These are phyloP conservation scores for Ilyonectria robusta DNA, from an alignment of 2,329 filamentous ascomycete species.

Conservation along the genomic window DNA sequence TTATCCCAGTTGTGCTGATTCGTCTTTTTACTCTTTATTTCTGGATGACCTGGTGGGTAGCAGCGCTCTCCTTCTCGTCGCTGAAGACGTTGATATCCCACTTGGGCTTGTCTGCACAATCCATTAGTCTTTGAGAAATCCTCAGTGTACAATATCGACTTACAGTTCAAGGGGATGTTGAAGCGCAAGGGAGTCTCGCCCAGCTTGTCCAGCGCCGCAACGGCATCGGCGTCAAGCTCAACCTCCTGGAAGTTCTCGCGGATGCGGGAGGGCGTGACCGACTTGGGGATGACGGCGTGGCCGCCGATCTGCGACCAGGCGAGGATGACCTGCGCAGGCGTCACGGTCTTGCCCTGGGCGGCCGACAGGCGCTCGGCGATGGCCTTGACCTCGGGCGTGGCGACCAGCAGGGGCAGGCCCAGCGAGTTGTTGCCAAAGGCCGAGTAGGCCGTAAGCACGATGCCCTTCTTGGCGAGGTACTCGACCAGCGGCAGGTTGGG, in stretches of 20 bases:
- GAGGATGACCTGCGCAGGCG: constrained; percentile 64
- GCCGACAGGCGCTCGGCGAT: constrained; percentile 64
- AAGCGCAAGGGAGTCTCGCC: constrained; percentile 65
- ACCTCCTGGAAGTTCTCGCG: constrained; percentile 78
- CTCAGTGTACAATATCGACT: constrained; percentile 37
- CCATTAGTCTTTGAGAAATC: constrained; percentile 25
- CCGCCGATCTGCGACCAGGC: constrained; percentile 72
- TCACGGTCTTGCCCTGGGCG: constrained; percentile 55
- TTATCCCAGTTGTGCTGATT: not conserved
- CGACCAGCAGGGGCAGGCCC: constrained; percentile 67
- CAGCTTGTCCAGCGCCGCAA: constrained; percentile 73
- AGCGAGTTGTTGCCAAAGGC: constrained; percentile 64
- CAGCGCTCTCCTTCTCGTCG: constrained; percentile 66
- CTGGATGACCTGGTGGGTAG: constrained; percentile 62
- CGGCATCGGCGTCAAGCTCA: constrained; percentile 71
- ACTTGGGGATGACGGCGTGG: constrained; percentile 83
- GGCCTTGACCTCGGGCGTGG: constrained; percentile 68
- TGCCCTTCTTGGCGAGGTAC: constrained; percentile 74
- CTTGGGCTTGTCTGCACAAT: constrained; percentile 59
- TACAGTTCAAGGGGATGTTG: constrained; percentile 61
- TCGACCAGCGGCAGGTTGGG: constrained; percentile 69
- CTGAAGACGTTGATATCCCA: constrained; percentile 72
- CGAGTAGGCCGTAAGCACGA: constrained; percentile 78
- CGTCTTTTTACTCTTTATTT: constrained; percentile 40
- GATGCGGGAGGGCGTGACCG: constrained; percentile 77